Evolutionary conservation across 1,139 yeast species (phyloP), one percentile per base, ranked within the genome.

Genomic region (Candida smagusa): DNA sequence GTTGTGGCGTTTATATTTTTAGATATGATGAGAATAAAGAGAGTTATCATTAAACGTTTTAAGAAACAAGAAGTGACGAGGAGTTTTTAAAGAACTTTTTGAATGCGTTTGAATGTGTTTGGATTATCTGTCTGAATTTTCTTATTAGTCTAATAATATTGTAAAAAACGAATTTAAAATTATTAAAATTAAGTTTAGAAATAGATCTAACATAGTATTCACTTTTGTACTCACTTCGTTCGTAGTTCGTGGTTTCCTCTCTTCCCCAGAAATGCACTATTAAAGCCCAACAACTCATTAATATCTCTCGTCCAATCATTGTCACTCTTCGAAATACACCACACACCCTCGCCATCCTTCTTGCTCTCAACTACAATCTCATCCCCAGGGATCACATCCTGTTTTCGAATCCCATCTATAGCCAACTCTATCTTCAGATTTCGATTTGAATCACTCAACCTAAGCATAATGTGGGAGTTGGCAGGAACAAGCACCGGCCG

Each of bases 281-380:
- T 90, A 70, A 90, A 90, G 2, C 97, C 97, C 29, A 90, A 63
- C 44, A 90, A 69, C 47, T 86, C 90, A 53, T 90, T 90, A 41
- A 90, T 80, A 36, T 94, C 96, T 43, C 76, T 76, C 2, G 90
- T 87, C 97, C 97, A 90, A 56, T 90, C 97, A 46, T 84, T 83
- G 44, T 82, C 88, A 9, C 82, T 72, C 40, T 81, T 74, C 0
- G 95, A 87, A 4, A 90, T 82, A 61, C 97, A 89, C 83, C 94
- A 88, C n/a, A 90, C 79, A 1, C 96, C 95, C 30, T 41, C 37
- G 34, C 36, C 25, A 23, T 16, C 35, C 22, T 52, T 46, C 43
- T 45, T 46, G 42, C 43, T 39, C 6, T 77, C 67, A 4, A 89
- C 82, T 49, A 81, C 85, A 33, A 89, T 81, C 52, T 80, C 86